Conservation (phyloP, 2,329 filamentous ascomycete species). For the Fusarium protoensiforme region DNA sequence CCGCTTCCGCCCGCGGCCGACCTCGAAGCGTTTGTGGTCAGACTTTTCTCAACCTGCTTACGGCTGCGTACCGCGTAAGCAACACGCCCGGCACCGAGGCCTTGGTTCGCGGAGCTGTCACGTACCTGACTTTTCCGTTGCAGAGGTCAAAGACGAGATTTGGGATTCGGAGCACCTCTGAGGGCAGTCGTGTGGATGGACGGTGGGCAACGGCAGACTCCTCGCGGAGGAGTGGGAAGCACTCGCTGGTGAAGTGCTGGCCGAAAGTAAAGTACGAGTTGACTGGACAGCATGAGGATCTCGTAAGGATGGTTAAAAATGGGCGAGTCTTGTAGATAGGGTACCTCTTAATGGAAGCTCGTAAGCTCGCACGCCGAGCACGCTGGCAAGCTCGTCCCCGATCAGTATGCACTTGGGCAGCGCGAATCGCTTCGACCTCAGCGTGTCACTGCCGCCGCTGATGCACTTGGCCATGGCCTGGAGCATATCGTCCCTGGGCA, state of each 20-base stretch:
- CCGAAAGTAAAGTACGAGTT: slow-evolving; percentile 43
- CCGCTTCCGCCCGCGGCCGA: slow-evolving; percentile 26
- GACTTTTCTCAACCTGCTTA: slow-evolving; percentile 39
- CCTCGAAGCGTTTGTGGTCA: slow-evolving; percentile 31
- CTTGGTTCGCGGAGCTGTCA: not conserved
- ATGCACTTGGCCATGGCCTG: slow-evolving; percentile 40
- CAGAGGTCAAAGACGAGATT: slow-evolving; percentile 39
- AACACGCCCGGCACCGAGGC: not conserved
- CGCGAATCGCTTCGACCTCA: slow-evolving; percentile 41
- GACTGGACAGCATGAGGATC: slow-evolving; percentile 29
- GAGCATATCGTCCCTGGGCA: slow-evolving; percentile 34
- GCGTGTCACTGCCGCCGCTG: slow-evolving; percentile 39
- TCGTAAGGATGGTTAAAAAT: slow-evolving; percentile 7
- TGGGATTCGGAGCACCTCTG: slow-evolving; percentile 36
- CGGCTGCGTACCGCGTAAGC: slow-evolving; percentile 30
- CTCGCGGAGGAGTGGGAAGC: slow-evolving; percentile 39
- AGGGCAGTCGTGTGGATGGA: slow-evolving; percentile 33
- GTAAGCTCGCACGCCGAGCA: slow-evolving; percentile 38
- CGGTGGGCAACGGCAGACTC: slow-evolving; percentile 38
- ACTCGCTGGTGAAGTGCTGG: slow-evolving; percentile 41
- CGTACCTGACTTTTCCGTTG: slow-evolving; percentile 40
- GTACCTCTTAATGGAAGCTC: slow-evolving; percentile 43
- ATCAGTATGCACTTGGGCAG: slow-evolving; percentile 43
- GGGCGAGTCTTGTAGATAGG: slow-evolving; percentile 7
- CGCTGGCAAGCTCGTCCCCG: slow-evolving; percentile 39